These are phyloP conservation scores for Tricholoma bakamatsutake DNA, from an alignment of 768 basidiomycete species.

Conservation along the genomic window DNA sequence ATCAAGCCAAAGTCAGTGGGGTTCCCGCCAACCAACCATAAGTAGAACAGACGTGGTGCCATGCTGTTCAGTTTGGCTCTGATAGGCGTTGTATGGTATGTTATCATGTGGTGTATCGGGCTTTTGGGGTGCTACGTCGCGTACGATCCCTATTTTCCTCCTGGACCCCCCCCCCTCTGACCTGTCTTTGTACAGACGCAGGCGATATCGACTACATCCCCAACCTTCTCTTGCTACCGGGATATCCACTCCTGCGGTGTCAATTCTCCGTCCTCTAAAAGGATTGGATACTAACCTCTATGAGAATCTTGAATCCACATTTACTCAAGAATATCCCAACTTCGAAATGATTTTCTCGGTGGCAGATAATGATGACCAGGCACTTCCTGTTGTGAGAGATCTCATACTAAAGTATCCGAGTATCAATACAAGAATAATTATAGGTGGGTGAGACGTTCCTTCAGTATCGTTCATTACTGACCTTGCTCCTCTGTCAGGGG, in stretches of 20 bases:
- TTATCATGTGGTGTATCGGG: slow-evolving; percentile 56
- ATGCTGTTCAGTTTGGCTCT: slow-evolving; percentile 24
- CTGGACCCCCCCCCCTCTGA: neutral
- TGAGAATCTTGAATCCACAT: slow-evolving; percentile 93
- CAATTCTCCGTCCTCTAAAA: slow-evolving; percentile 90
- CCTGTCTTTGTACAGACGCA: slow-evolving; percentile 45
- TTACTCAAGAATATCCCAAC: slow-evolving; percentile 85
- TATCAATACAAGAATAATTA: slow-evolving; percentile 65
- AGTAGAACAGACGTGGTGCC: neutral
- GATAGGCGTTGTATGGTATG: slow-evolving; percentile 56
- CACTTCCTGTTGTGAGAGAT: slow-evolving; percentile 74
- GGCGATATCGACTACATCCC: slow-evolving; percentile 65
- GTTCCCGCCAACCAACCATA: too few relatives aligned
- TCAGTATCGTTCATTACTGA: neutral
- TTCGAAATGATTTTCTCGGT: slow-evolving; percentile 91
- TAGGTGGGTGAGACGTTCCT: slow-evolving; percentile 46
- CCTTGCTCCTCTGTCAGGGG: slow-evolving; percentile 41
- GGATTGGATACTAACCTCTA: slow-evolving; percentile 94
- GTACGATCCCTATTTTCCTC: slow-evolving; percentile 38
- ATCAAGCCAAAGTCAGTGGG: too few relatives aligned
- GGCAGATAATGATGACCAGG: slow-evolving; percentile 85
- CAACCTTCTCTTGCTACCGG: slow-evolving; percentile 55
- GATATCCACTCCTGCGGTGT: slow-evolving; percentile 72
- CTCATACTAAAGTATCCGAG: slow-evolving; percentile 74
- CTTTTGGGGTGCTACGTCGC: slow-evolving; percentile 63